Evolutionary conservation across 1,139 yeast genomes (phyloP).

Genomic region (Pichia sp.): DNA sequence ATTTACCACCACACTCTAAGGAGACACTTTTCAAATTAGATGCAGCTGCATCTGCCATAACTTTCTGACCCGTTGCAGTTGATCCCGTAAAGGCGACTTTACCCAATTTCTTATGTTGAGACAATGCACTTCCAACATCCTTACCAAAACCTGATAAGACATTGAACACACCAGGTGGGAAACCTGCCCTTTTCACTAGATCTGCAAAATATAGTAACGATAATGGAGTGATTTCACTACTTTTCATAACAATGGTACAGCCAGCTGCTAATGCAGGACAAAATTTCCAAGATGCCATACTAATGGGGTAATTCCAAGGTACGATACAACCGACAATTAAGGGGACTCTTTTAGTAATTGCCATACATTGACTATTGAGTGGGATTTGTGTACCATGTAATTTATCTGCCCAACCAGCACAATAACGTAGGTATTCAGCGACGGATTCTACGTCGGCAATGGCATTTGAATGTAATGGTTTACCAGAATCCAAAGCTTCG

Average conservation of each 20-base stretch:
- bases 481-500: conserved; percentile 58
- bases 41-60: conserved; percentile 61
- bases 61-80: conserved; percentile 44
- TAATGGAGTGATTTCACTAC: conserved; percentile 60
- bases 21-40: conserved; percentile 62
- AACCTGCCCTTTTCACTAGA: conserved; percentile 49
- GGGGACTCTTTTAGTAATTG: conserved; percentile 78
- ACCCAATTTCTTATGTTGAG: conserved; percentile 40
- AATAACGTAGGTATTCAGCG: conserved; percentile 55
- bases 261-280: conserved; percentile 69
- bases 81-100: conserved; percentile 57
- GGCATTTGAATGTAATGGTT: conserved; percentile 46
- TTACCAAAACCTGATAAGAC: conserved; percentile 49
- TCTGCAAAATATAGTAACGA: conserved; percentile 50
- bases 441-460: conserved; percentile 55
- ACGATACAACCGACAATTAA: conserved; percentile 63
- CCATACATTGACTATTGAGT: conserved; percentile 55
- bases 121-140: conserved; percentile 45
- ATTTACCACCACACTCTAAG: conserved; percentile 92
- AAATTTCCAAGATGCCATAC: conserved; percentile 66
- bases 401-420: conserved; percentile 84
- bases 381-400: conserved; percentile 64
- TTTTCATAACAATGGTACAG: conserved; percentile 56
- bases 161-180: conserved; percentile 59
- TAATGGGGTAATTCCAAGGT: conserved; percentile 72